Base-by-base conservation (phyloP, 306 rosid genomes). In the Quercus berberidifolia region DNA sequence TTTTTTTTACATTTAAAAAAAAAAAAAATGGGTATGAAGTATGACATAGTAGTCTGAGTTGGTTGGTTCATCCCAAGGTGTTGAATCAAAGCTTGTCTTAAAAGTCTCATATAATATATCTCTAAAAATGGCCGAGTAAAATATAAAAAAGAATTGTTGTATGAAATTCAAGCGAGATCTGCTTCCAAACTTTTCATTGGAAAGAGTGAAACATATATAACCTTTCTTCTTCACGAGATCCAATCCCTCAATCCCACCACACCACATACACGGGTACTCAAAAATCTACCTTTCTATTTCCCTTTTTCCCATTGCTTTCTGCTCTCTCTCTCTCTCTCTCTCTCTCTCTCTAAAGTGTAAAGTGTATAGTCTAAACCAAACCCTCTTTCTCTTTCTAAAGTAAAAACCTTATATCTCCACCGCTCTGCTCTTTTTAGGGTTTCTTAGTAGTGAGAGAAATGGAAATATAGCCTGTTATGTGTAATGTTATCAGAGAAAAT, bases 221-320 rank as follows among this genome's bases (percentile, higher is more conserved):
- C 69, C 69, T 69, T 51, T 63, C 71, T 76, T 75, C 81, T 87
- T 88, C 90, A 76, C 91, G 89, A 86, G 93, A 90, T 90, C 92
- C 89, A 84, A 88, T 87, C 82, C 76, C 69, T 68, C 76, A 28
- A 43, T 11, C 76, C 74, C 74, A 79, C 76, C 60, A 75, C n/a
- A 49, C 54, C 54, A 49, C 54, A 41, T 41, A 41, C 11, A 72
- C 52, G 72, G 20, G 72, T 68, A 68, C 71, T 67, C 52, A 71
- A 82, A 79, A 65, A 76, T 33, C 55, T 21, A 68, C 63, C 55
- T 60, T 63, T 75, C 55, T 49, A 28, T 52, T 3, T 12, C 54
- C 54, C 54, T 54, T 56, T 73, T 31, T 72, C 55, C 25, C 57
- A 12, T 18, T 38, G 20, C 41, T 63, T 58, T 18, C 73, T 43